phyloP scores from a whole-genome alignment of 768 basidiomycete species.

The Cystoderma amianthinum region DNA sequence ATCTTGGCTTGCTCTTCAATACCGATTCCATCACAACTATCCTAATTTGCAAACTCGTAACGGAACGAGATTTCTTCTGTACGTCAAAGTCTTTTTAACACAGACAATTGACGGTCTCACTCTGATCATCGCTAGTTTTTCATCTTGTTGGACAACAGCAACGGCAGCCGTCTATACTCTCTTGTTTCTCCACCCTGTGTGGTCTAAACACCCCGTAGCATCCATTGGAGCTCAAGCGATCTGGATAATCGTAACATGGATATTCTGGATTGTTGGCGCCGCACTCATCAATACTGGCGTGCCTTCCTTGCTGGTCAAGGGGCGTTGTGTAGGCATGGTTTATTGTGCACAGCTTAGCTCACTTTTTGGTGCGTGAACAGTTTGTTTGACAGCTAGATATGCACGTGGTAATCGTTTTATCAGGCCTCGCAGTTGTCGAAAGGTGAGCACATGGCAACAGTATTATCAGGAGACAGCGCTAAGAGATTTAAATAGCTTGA shows the following conservation, averaged over 20 bases:
- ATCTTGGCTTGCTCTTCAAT: conserved; percentile 56
- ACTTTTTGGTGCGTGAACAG: conserved; percentile 34
- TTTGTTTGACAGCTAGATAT: no score
- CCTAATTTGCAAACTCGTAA: conserved; percentile 37
- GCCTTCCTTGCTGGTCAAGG: conserved; percentile 32
- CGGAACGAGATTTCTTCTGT: conserved; percentile 44
- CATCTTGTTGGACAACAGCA: conserved; percentile 52
- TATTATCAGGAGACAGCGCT: background rate
- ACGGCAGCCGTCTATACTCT: conserved; percentile 47
- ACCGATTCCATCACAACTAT: conserved; percentile 42
- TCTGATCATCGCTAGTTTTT: conserved; percentile 37
- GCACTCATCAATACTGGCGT: conserved; percentile 43
- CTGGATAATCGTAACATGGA: conserved; percentile 54
- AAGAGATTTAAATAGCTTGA: conserved; percentile 23
- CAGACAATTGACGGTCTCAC: background rate
- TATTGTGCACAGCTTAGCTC: conserved; percentile 54
- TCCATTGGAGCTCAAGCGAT: conserved; percentile 55
- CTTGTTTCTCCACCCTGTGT: conserved; percentile 53
- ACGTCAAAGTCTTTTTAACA: conserved; percentile 11
- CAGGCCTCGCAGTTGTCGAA: conserved; percentile 45
- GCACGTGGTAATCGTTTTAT: no score
- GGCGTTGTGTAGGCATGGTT: conserved; percentile 33
- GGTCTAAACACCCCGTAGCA: conserved; percentile 43
- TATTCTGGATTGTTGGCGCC: conserved; percentile 54
- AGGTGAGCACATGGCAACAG: conserved; percentile 29